Conservation (phyloP, 2,329 filamentous ascomycete genomes). For the Diaporthe citri region DNA sequence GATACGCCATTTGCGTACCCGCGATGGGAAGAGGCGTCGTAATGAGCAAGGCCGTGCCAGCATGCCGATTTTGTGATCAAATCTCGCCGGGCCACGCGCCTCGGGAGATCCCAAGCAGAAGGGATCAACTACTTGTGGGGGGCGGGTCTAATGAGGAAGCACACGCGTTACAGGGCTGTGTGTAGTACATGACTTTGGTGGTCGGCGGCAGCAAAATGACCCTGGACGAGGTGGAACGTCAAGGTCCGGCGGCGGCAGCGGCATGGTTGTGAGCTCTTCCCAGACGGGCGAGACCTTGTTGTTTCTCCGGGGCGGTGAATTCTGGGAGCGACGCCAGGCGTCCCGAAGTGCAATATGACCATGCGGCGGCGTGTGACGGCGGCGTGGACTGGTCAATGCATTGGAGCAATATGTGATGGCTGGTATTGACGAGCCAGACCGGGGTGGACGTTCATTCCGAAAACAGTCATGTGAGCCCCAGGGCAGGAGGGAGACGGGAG, state of each 20-base stretch:
- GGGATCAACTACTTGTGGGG: slow-evolving; percentile 21
- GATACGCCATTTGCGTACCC: not conserved
- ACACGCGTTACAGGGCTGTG: not conserved
- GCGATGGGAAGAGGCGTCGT: slow-evolving; percentile 28
- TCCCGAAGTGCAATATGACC: not conserved
- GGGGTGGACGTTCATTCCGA: slow-evolving; percentile 1
- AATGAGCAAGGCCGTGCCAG: slow-evolving; percentile 29
- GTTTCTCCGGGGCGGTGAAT: slow-evolving; percentile 20
- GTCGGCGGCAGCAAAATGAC: not conserved
- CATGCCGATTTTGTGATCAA: slow-evolving; percentile 11
- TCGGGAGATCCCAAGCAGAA: slow-evolving; percentile 2
- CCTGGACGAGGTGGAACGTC: not conserved
- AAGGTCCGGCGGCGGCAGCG: not conserved
- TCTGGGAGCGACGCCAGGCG: not conserved
- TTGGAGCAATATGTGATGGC: slow-evolving; percentile 16
- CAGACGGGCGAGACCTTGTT: not conserved
- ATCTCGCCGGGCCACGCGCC: slow-evolving; percentile 12
- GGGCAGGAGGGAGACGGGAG: not conserved
- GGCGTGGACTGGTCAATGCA: slow-evolving; percentile 20
- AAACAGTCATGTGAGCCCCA: slow-evolving; percentile 17
- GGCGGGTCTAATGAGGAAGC: not conserved
- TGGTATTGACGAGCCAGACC: slow-evolving; percentile 14
- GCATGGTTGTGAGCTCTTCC: not conserved
- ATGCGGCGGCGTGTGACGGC: slow-evolving; percentile 18
- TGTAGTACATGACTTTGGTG: not conserved